phyloP scores from a whole-genome alignment of 768 basidiomycete species.

The Xerocomus potaroensis region DNA sequence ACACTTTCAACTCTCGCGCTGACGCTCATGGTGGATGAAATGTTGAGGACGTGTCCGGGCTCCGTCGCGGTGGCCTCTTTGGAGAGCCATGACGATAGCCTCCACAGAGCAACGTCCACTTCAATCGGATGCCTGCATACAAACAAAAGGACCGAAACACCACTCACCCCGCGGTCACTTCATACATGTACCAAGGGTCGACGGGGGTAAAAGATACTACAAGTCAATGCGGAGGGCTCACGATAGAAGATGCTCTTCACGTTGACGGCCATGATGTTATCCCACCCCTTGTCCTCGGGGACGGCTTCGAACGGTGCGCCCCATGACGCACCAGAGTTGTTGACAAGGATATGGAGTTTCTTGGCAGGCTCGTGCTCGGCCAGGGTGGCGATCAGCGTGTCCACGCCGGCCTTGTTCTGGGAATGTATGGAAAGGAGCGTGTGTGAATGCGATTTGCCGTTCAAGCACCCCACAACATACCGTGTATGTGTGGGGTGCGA shows the following conservation, averaged over 20 bases:
- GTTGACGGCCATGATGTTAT: constrained; percentile 76
- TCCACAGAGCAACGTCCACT: constrained; percentile 1
- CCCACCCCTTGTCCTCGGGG: constrained; percentile 84
- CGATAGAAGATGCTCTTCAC: constrained; percentile 84
- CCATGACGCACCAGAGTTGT: constrained; percentile 82
- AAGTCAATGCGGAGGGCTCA: constrained; percentile 32
- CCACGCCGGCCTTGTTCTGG: constrained; percentile 78
- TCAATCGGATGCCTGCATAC: background rate
- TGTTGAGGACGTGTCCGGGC: constrained; percentile 77
- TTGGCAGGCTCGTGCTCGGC: constrained; percentile 52
- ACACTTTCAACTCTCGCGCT: constrained; percentile 44
- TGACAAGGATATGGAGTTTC: constrained; percentile 78
- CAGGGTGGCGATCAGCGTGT: constrained; percentile 64
- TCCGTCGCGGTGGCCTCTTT: constrained; percentile 60
- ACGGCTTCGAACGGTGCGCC: constrained; percentile 65
- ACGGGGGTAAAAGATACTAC: too few relatives aligned
- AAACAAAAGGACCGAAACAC: too few relatives aligned
- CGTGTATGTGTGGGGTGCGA: too few relatives aligned
- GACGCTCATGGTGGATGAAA: constrained; percentile 67
- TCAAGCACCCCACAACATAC: too few relatives aligned
- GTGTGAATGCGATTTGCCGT: background rate
- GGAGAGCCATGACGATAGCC: constrained; percentile 47
- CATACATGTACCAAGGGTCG: too few relatives aligned
- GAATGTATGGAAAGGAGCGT: background rate
- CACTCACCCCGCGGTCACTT: constrained; percentile 43